phyloP scores from a whole-genome alignment of 768 basidiomycete genomes.

The Tylopilus intermedius region DNA sequence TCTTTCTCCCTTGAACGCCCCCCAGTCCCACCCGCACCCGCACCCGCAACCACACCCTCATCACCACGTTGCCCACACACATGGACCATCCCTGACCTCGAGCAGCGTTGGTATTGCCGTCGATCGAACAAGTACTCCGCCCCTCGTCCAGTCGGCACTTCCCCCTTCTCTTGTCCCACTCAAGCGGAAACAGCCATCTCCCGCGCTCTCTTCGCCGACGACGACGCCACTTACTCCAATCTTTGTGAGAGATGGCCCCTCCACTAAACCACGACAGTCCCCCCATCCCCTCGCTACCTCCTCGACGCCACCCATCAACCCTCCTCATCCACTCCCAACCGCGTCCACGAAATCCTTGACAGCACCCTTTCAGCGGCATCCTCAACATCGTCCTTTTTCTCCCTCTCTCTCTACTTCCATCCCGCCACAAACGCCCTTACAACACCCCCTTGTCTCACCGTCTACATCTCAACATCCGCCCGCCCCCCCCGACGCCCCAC shows the following conservation, averaged over 20 bases:
- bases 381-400: constrained; percentile 19
- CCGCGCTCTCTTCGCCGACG: constrained; percentile 13
- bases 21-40: constrained; percentile 18
- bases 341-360: constrained; percentile 15
- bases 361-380: constrained; percentile 7
- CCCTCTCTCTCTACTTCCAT: constrained; percentile 11
- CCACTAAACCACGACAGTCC: constrained; percentile 14
- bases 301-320: constrained; percentile 12
- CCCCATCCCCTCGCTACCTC: constrained; percentile 18
- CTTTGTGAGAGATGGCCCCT: constrained; percentile 3
- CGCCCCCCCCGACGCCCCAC: constrained; percentile 15
- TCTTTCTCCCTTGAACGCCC: constrained; percentile 38
- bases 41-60: constrained; percentile 23
- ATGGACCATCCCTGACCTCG: constrained; percentile 28
- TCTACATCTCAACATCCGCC: constrained; percentile 21
- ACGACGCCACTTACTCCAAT: constrained; percentile 8
- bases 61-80: constrained; percentile 23
- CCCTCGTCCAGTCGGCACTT: constrained; percentile 19
- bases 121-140: constrained; percentile 20
- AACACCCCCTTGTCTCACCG: constrained; percentile 16
- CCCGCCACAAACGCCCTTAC: constrained; percentile 15
- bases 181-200: constrained; percentile 37
- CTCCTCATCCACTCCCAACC: constrained; percentile 6
- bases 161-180: constrained; percentile 34
- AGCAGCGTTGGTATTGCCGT: constrained; percentile 21